Conservation (phyloP, 2,329 filamentous ascomycete species). For the Colletotrichum caudatum region DNA sequence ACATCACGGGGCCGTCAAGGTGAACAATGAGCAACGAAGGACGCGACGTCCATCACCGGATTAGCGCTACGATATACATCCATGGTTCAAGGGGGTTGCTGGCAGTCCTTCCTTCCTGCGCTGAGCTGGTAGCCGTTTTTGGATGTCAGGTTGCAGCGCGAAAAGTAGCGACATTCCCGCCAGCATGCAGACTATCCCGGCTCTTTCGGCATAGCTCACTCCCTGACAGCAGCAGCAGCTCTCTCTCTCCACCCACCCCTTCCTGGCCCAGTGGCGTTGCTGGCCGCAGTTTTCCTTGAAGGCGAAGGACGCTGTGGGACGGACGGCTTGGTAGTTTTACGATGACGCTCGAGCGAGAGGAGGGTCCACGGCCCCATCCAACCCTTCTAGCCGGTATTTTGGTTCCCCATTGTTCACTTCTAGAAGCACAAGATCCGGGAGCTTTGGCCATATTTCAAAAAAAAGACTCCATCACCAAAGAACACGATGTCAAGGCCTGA, state of each 20-base stretch:
- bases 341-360: conserved; percentile 40
- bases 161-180: conserved; percentile 35
- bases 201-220: conserved; percentile 32
- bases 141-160: conserved; percentile 33
- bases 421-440: conserved; percentile 41
- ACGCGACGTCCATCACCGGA: not conserved
- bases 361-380: conserved; percentile 43
- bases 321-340: conserved; percentile 37
- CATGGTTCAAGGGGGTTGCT: conserved; percentile 21
- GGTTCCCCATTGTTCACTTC: conserved; percentile 42
- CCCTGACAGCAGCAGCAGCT: conserved; percentile 13
- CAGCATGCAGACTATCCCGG: conserved; percentile 30
- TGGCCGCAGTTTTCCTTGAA: conserved; percentile 36
- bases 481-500: not conserved
- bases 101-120: conserved; percentile 7
- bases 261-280: conserved; percentile 29
- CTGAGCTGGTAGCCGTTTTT: conserved; percentile 34
- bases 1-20: conserved; percentile 15
- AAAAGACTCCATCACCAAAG: conserved; percentile 10
- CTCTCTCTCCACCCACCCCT: not conserved
- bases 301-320: conserved; percentile 32
- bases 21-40: not conserved
- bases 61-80: conserved; percentile 8
- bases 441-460: conserved; percentile 42
- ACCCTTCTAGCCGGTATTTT: conserved; percentile 42